Conservation (phyloP, 352 stramenopile genomes). For the Globisporangium cylindrosporum region DNA sequence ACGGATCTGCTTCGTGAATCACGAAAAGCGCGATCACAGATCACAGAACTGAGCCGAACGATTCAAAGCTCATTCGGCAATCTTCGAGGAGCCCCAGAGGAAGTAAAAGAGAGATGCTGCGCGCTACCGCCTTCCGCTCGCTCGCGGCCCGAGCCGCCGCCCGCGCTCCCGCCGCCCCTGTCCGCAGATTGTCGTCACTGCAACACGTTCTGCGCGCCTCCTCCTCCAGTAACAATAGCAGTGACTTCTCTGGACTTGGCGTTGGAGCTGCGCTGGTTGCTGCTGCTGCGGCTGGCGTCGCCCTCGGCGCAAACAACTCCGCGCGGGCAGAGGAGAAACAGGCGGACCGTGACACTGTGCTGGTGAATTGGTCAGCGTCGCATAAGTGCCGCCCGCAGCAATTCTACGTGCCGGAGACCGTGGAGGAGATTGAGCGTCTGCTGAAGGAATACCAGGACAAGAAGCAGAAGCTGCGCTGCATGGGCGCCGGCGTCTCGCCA, state of each 20-base stretch:
- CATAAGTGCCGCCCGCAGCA: conserved; percentile 66
- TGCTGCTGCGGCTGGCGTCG: conserved; percentile 19
- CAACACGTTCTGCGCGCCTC: not conserved
- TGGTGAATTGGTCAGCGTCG: conserved; percentile 82
- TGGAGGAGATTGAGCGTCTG: conserved; percentile 67
- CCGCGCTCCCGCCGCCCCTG: not conserved
- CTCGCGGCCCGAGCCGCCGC: not conserved
- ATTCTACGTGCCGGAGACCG: conserved; percentile 68
- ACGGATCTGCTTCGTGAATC: not conserved
- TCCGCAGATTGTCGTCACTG: conserved; percentile 5
- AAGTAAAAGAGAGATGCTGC: conserved; percentile 6
- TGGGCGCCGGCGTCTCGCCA: conserved; percentile 95
- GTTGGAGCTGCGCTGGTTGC: conserved; percentile 14
- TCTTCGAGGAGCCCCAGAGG: not conserved
- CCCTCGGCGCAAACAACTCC: conserved; percentile 9
- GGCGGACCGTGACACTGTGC: conserved; percentile 51
- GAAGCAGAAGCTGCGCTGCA: conserved; percentile 86
- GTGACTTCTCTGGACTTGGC: conserved; percentile 1
- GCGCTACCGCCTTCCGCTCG: conserved; percentile 15
- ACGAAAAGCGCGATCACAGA: not conserved
- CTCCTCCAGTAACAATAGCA: conserved; percentile 1
- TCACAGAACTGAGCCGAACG: not conserved
- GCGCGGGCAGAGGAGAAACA: conserved; percentile 19
- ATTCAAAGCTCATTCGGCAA: conserved; percentile 1
- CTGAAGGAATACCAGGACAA: conserved; percentile 57